Conservation (phyloP, 352 stramenopile genomes). For the Globisporangium spinosum region DNA sequence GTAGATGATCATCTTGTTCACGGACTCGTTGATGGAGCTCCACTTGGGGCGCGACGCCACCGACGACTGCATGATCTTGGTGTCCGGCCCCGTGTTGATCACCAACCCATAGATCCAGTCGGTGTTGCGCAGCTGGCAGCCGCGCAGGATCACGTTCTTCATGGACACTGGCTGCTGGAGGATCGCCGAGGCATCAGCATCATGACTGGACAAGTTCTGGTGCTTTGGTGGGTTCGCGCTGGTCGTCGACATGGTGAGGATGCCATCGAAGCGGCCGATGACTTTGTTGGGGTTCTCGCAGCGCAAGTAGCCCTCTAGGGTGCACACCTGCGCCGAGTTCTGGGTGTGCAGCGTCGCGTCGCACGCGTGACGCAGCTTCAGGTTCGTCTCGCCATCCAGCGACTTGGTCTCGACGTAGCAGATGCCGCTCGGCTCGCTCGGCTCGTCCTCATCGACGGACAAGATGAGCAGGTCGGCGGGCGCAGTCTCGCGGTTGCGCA, state of each 20-base stretch:
- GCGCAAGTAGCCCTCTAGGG: conserved; percentile 45
- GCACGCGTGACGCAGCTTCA: conserved; percentile 81
- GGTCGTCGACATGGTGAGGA: conserved; percentile 33
- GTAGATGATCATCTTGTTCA: conserved; percentile 81
- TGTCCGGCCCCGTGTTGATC: conserved; percentile 84
- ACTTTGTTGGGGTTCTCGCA: conserved; percentile 79
- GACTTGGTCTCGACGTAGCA: conserved; percentile 89
- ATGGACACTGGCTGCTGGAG: conserved; percentile 60
- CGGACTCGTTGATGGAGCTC: conserved; percentile 79
- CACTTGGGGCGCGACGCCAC: conserved; percentile 60
- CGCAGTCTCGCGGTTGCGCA: conserved; percentile 72
- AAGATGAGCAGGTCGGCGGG: conserved; percentile 87
- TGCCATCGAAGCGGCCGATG: conserved; percentile 77
- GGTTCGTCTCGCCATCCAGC: conserved; percentile 89
- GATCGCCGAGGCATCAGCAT: not conserved
- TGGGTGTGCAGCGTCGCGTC: conserved; percentile 50
- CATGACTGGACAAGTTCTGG: conserved; percentile 2
- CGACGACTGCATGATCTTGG: conserved; percentile 83
- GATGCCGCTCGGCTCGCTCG: conserved; percentile 60
- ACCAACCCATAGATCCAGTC: conserved; percentile 88
- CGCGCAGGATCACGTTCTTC: conserved; percentile 88
- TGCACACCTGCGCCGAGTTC: conserved; percentile 28
- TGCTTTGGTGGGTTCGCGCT: conserved; percentile 14
- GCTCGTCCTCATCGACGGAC: conserved; percentile 63
- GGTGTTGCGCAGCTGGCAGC: conserved; percentile 86